Base-by-base conservation (phyloP, 768 basidiomycete species). In the Phaeolepiota aurea region DNA sequence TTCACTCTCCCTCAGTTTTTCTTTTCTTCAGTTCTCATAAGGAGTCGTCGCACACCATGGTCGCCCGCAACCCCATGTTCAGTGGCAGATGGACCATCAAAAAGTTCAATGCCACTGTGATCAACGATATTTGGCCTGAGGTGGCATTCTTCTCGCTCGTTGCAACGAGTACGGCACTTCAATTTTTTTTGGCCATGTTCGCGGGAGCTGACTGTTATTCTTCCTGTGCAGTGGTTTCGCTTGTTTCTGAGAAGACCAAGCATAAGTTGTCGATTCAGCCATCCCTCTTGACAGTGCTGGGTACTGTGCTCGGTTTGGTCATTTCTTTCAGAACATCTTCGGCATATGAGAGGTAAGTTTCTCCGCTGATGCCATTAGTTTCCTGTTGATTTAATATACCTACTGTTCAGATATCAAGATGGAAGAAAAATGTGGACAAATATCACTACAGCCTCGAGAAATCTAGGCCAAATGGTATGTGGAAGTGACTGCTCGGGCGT, bases 311-410 rank as follows among this genome's bases (percentile, higher is more conserved):
- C 54, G 80, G 72, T 72, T 62, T 79, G 49, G 77, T 80, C 36
- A 76, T 87, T 39, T 79, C 78, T 0, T 87, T 85, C 62, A 66
- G 83, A 45, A 84, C 80, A 4, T 79, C 79, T 9, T 79, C 77
- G 25, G 81, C 82, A 1, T 82, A 82, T 52, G 77, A 82, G 40
- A 65, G 79, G 70, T 78, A 48, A 44, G 69, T 53, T 20, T 11
- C n/a, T n/a, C n/a, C n/a, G n/a, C n/a, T n/a, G n/a, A n/a, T n/a
- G n/a, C n/a, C n/a, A n/a, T n/a, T 28, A 22, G n/a, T n/a, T n/a
- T n/a, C n/a, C 3, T 36, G 34, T 25, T 14, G 18, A 11, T 18
- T 19, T n/a, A n/a, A n/a, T n/a, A n/a, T n/a, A n/a, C n/a, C n/a
- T n/a, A n/a, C n/a, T n/a, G n/a, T 23, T 18, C 39, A 79, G 76